Percentiles rank a stretch among this genome's conserved stretches.
Conservation (phyloP, 179 eudicot genomes). For the Vitellaria paradoxa region DNA sequence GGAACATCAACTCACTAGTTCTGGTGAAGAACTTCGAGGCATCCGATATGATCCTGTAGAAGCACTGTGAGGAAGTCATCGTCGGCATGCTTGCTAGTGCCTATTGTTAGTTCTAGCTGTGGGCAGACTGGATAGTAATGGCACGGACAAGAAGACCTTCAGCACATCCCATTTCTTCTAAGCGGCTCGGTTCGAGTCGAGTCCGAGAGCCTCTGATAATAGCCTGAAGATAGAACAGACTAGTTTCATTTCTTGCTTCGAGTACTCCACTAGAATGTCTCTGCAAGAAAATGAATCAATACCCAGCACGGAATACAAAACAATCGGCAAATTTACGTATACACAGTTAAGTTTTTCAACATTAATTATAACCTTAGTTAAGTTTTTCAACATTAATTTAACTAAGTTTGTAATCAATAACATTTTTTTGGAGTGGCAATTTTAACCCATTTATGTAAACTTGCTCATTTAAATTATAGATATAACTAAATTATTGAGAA, state of each 20-base stretch:
- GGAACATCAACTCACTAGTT: conserved; percentile 52
- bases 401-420: too few species aligned
- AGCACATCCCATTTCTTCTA: conserved; percentile 24
- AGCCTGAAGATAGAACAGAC: conserved; percentile 18
- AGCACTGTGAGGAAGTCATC: conserved; percentile 44
- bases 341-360: too few species aligned
- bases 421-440: too few species aligned
- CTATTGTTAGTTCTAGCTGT: conserved; percentile 50
- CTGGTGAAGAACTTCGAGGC: conserved; percentile 45
- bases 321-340: too few species aligned
- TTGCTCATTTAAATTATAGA: too few species aligned
- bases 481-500: too few species aligned
- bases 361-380: too few species aligned
- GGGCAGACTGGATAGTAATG: conserved; percentile 53
- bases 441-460: too few species aligned
- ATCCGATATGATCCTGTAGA: conserved; percentile 47
- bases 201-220: conserved; percentile 32
- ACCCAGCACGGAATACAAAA: too few species aligned
- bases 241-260: conserved; percentile 24
- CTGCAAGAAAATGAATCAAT: conserved; percentile 13
- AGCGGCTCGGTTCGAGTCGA: conserved; percentile 12
- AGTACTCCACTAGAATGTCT: conserved; percentile 16
- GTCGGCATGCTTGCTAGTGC: conserved; percentile 39
- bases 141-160: conserved; percentile 17
- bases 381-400: too few species aligned